These are phyloP conservation scores for Akanthomyces uredinophilus DNA, from an alignment of 2,329 filamentous ascomycete species.

Conservation along the genomic window DNA sequence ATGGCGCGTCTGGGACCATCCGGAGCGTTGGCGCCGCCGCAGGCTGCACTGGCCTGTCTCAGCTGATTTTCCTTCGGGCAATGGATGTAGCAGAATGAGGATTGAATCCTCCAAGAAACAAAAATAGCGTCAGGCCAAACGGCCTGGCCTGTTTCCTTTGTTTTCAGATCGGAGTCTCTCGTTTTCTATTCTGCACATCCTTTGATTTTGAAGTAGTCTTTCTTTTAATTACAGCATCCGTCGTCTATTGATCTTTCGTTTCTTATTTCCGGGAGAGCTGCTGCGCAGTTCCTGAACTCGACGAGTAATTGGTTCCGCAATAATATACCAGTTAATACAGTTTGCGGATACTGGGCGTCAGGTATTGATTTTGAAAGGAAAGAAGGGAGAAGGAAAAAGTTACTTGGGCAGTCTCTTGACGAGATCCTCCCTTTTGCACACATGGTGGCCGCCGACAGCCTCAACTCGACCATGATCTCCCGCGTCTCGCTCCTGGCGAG, in stretches of 20 bases:
- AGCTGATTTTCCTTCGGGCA: background rate
- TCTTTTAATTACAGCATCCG: background rate
- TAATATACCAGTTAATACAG: background rate
- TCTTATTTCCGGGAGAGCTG: background rate
- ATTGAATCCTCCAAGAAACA: background rate
- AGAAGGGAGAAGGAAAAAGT: too few relatives aligned
- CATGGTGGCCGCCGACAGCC: background rate
- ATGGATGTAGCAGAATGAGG: background rate
- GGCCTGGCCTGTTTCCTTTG: background rate
- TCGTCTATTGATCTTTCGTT: background rate
- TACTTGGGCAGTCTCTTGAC: background rate
- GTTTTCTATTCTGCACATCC: background rate
- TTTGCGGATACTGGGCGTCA: background rate
- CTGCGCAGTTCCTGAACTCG: background rate
- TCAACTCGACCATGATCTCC: conserved; percentile 2
- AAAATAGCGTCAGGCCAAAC: conserved; percentile 1
- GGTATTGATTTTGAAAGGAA: background rate
- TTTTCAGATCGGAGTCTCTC: background rate
- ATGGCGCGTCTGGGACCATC: background rate
- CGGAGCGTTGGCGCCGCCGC: too few relatives aligned
- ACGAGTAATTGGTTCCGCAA: background rate
- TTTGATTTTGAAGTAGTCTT: background rate
- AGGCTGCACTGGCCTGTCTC: background rate
- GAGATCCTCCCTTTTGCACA: background rate
- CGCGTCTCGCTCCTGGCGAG: background rate